Conservation (phyloP, 805 yeast species). For the Candida chilensis region DNA sequence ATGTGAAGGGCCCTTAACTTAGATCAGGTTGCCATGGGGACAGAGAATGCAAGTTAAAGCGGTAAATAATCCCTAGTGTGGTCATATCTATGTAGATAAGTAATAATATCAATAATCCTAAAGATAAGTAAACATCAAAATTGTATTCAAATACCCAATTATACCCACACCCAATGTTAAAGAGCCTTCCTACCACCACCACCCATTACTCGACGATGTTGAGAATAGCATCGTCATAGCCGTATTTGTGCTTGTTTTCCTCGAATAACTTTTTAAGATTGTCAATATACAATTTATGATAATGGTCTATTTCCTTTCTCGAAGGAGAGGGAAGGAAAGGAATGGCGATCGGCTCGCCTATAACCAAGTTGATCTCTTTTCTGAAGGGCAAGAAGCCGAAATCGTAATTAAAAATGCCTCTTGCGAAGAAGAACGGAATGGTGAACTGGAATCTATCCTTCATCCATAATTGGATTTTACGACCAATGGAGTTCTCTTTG, state of each 20-base stretch:
- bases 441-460: conserved; percentile 75
- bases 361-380: conserved; percentile 66
- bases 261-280: conserved; percentile 58
- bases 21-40: too few species aligned
- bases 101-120: too few species aligned
- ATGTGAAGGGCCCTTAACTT: too few species aligned
- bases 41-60: too few species aligned
- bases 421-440: conserved; percentile 81
- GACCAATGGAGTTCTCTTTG: conserved; percentile 30
- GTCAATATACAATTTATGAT: conserved; percentile 62
- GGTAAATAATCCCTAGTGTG: too few species aligned
- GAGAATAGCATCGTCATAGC: conserved; percentile 38
- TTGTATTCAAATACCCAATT: too few species aligned
- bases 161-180: too few species aligned
- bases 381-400: conserved; percentile 87
- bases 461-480: conserved; percentile 60
- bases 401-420: conserved; percentile 89
- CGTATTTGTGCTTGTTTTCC: conserved; percentile 50
- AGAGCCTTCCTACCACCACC: too few species aligned
- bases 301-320: conserved; percentile 48
- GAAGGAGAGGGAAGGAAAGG: conserved; percentile 39
- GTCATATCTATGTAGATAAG: too few species aligned
- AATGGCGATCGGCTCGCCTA: conserved; percentile 58
- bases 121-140: too few species aligned
- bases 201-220: conserved; percentile 30